Conservation (phyloP, 306 rosid species). For the Vigna reflexopilosa region DNA sequence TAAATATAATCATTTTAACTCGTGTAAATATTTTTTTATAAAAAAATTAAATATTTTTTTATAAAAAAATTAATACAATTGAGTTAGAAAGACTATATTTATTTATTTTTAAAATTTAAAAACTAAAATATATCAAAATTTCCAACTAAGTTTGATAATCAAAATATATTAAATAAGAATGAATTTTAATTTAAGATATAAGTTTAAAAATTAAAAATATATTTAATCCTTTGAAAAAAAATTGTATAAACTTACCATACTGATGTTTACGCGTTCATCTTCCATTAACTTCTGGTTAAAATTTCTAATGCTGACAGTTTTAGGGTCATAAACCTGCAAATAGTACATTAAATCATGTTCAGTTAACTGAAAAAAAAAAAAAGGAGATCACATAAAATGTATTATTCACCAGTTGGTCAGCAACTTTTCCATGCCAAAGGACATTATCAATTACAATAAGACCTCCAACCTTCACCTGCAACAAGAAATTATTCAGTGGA, state of each 20-base stretch:
- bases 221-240: not conserved
- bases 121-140: too few relatives aligned
- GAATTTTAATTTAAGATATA: too few relatives aligned
- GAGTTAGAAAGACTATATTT: too few relatives aligned
- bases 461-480: conserved; percentile 89
- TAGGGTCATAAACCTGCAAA: conserved; percentile 75
- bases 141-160: too few relatives aligned
- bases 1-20: too few relatives aligned
- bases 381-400: conserved; percentile 9
- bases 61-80: too few relatives aligned
- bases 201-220: too few relatives aligned
- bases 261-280: conserved; percentile 81
- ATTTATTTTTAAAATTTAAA: too few relatives aligned
- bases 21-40: too few relatives aligned
- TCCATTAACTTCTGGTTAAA: conserved; percentile 66
- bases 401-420: conserved; percentile 73
- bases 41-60: too few relatives aligned
- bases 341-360: conserved; percentile 35
- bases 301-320: conserved; percentile 80
- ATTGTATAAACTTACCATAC: conserved; percentile 68
- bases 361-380: conserved; percentile 34
- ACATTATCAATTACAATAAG: conserved; percentile 89
- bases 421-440: conserved; percentile 98
- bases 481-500: conserved; percentile 33
- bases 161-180: too few relatives aligned